phyloP scores from a whole-genome alignment of 1,139 yeast genomes.

The Nadsonia commutata region DNA sequence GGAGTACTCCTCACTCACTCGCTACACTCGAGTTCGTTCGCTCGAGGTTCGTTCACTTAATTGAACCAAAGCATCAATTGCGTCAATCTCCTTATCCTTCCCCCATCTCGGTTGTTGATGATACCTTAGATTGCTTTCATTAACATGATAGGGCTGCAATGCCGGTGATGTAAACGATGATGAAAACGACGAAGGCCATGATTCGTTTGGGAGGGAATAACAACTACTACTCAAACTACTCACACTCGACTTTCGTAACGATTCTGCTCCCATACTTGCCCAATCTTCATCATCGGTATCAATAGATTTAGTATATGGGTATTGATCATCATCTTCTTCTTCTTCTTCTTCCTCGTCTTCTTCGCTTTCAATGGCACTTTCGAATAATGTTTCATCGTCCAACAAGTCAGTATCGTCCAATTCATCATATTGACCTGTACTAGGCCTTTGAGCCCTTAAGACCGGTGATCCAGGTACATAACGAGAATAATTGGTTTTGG shows the following conservation, averaged over 20 bases:
- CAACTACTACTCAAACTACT: slow-evolving; percentile 3
- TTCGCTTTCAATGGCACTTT: too few relatives aligned
- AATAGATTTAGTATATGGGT: slow-evolving; percentile 9
- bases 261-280: slow-evolving; percentile 71
- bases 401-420: too few relatives aligned
- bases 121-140: neutral
- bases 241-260: slow-evolving; percentile 17
- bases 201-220: neutral
- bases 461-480: too few relatives aligned
- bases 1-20: too few relatives aligned
- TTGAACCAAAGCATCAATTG: slow-evolving; percentile 26
- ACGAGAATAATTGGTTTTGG: too few relatives aligned
- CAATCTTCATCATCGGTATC: slow-evolving; percentile 94
- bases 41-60: too few relatives aligned
- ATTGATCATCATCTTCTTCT: slow-evolving; percentile 12
- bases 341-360: slow-evolving; percentile 15
- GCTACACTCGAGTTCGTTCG: too few relatives aligned
- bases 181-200: neutral
- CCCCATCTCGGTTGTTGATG: neutral
- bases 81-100: slow-evolving; percentile 22
- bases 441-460: too few relatives aligned
- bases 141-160: neutral
- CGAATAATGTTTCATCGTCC: too few relatives aligned
- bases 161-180: neutral
- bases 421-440: too few relatives aligned